Evolutionary conservation across 2,329 filamentous ascomycete species (phyloP), one percentile per base, ranked within the genome.

Genomic region (Penicillium sp.): DNA sequence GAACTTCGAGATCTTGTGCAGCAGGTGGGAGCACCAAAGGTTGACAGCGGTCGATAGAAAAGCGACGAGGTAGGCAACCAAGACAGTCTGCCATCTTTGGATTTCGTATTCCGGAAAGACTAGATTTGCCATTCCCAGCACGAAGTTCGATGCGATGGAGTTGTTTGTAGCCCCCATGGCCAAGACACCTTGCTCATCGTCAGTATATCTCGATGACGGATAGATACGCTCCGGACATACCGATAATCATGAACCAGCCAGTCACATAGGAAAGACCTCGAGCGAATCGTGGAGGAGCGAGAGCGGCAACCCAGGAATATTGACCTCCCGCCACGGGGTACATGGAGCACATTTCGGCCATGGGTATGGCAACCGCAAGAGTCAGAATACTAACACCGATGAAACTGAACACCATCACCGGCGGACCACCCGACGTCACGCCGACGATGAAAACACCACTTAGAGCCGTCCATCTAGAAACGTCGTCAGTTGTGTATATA

Each of bases 331-430:
- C 80, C 20, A 82, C 74, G 0, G 81, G 81, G 56, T 79, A 83
- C 55, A 77, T 79, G 25, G 76, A 77, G 53, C 80, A 82, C 73
- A 80, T 83, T 60, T 84, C 81, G 18, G 81, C 81, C 76, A 84
- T 81, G 1, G 79, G 79, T 52, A 82, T 80, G 10, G 79, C 81
- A 5, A 84, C 80, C 7, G 76, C 73, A 11, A 84, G 65, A 1
- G 78, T 76, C 18, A 78, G 69, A 9, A 77, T 44, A 53, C 78
- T 80, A 22, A 83, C 76, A 4, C 74, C 79, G 20, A 83, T 64
- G 76, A 79, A 84, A 38, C 77, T 76, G 69, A 79, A 84, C 6
- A 84, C 74, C 78, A 84, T 83, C 38, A 83, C 79, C 0, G 81
- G 79, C 3, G 81, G 80, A 1, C 81, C 81, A 13, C 81, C 81